Base-by-base conservation (phyloP, 2,329 filamentous ascomycete genomes). In the Hymenoscyphus occultus region DNA sequence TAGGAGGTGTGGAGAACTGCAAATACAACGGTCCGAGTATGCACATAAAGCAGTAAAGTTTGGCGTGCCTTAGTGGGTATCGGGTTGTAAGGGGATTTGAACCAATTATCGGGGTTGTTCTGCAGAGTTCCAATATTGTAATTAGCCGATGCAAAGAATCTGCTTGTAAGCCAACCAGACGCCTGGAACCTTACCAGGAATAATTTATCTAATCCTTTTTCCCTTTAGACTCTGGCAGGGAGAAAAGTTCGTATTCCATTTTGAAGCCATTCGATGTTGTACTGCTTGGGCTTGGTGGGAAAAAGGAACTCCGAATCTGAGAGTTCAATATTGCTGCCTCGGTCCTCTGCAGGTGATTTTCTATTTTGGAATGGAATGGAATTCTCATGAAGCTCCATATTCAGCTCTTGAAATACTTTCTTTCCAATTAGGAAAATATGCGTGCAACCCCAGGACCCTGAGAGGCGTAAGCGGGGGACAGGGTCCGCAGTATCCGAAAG, bases 91-190 rank as follows among this genome's bases (percentile, higher is more conserved):
- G 48, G 48, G 22, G 22, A 5, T 22, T 54, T 4, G 13, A 19
- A 54, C 22, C 48, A 54, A 22, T 54, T 28, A 19, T 54, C 19
- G 48, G 19, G 19, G 22, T 12, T 54, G 28, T 28, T 54, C 48
- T 54, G 48, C 48, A 54, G 48, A 22, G 48, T 54, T 28, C 48
- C 48, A 54, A 54, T 54, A 54, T 54, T 54, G 48, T 22, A 54
- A 54, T 54, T 54, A 54, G 48, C 48, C 48, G 22, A 22, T 54
- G 19, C 48, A 22, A 54, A 28, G 19, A 54, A 54, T 28, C 10
- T 13, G 19, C 48, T 54, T 54, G 19, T 28, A 54, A 54, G 19
- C 48, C 48, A 54, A 54, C 48, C 48, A 54, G 48, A 13, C 19
- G 48, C 48, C 9, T 54, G 48, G 22, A 54, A 54, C 10, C 48